A percentile compares a stretch with the other conserved stretches of the same genome.
phyloP scores from a whole-genome alignment of 1,139 yeast species.

The Lodderomyces theae region DNA sequence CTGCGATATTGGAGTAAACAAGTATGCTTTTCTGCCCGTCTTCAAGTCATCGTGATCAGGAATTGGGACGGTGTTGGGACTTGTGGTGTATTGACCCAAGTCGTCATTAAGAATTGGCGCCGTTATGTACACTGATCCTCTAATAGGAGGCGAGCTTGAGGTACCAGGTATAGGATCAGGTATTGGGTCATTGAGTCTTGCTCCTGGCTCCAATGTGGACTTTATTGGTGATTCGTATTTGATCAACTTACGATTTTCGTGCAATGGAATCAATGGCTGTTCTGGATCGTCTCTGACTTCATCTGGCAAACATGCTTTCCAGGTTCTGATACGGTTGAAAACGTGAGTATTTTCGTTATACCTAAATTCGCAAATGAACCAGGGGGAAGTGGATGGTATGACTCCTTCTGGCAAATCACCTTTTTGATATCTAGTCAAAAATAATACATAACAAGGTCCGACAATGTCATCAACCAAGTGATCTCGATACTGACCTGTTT shows the following conservation, averaged over 20 bases:
- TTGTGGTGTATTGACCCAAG: conserved; percentile 64
- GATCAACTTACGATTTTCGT: conserved; percentile 62
- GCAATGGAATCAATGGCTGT: conserved; percentile 60
- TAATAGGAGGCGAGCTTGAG: conserved; percentile 76
- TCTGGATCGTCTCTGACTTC: conserved; percentile 87
- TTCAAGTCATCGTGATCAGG: conserved; percentile 58
- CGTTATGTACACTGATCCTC: conserved; percentile 84
- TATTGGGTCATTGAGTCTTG: conserved; percentile 67
- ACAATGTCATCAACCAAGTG: conserved; percentile 84
- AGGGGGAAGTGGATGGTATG: conserved; percentile 70
- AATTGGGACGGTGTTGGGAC: conserved; percentile 50
- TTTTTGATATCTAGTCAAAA: conserved; percentile 89
- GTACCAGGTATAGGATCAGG: conserved; percentile 84
- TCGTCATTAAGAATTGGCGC: conserved; percentile 76
- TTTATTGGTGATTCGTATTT: conserved; percentile 82
- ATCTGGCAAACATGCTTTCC: conserved; percentile 98
- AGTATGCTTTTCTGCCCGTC: conserved; percentile 38
- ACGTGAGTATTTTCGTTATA: conserved; percentile 88
- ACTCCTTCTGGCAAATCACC: conserved; percentile 79
- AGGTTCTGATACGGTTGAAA: conserved; percentile 91
- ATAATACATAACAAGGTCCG: conserved; percentile 93
- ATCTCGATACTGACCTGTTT: conserved; percentile 95
- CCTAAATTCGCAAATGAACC: conserved; percentile 92
- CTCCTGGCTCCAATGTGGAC: conserved; percentile 69
- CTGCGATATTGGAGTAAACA: conserved; percentile 49